phyloP scores from a whole-genome alignment of 805 yeast genomes.

The Metschnikowia picachoensis region DNA sequence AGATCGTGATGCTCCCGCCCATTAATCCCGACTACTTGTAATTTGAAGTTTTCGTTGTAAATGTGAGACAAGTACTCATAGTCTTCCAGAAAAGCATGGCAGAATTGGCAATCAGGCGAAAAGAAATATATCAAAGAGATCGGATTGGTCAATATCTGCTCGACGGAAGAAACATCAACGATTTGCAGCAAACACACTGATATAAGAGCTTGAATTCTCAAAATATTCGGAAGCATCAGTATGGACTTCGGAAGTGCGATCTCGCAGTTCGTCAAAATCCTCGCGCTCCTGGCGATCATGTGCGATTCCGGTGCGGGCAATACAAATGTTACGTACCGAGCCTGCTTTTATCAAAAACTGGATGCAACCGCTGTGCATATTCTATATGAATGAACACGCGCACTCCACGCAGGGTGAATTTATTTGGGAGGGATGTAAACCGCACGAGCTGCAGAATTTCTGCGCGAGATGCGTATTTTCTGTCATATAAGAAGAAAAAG shows the following conservation, averaged over 20 bases:
- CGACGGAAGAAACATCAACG: conserved; percentile 7
- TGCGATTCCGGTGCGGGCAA: too few species aligned
- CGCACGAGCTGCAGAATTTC: too few species aligned
- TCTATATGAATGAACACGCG: too few species aligned
- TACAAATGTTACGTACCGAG: too few species aligned
- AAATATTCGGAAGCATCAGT: background rate
- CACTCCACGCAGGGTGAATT: too few species aligned
- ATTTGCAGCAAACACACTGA: conserved; percentile 4
- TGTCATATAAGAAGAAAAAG: too few species aligned
- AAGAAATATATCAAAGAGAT: conserved; percentile 45
- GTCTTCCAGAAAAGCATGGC: conserved; percentile 30
- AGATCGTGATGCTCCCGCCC: conserved; percentile 29
- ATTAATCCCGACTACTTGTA: conserved; percentile 33
- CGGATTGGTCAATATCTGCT: conserved; percentile 10
- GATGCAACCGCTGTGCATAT: too few species aligned
- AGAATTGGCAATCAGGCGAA: conserved; percentile 35
- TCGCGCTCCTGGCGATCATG: too few species aligned
- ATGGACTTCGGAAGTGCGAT: background rate
- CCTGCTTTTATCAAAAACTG: too few species aligned
- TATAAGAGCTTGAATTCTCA: background rate
- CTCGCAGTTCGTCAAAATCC: too few species aligned
- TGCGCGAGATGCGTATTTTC: too few species aligned
- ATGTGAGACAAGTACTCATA: conserved; percentile 40
- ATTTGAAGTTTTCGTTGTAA: conserved; percentile 28
- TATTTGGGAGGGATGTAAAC: too few species aligned